Evolutionary conservation across 1,284 basidiomycete genomes (phyloP).

Genomic region (Lignosus rhinocerotis): DNA sequence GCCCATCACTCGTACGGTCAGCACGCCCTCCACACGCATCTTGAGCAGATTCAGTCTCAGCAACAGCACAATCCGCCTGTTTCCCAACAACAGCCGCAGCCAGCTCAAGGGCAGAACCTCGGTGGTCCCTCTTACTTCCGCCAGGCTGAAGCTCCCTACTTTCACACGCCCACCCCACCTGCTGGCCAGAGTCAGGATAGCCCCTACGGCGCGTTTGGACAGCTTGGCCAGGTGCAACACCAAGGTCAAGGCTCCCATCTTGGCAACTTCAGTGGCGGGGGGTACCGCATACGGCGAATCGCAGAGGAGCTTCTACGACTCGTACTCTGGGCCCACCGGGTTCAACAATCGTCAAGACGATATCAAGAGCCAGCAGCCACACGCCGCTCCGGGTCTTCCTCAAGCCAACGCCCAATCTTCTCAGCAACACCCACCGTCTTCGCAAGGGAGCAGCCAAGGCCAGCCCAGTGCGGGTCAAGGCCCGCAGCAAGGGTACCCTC

Average conservation of each 20-base stretch:
- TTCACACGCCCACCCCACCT: slow-evolving; percentile 74
- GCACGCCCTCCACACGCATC: slow-evolving; percentile 60
- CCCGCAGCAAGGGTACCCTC: slow-evolving; percentile 62
- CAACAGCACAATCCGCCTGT: slow-evolving; percentile 36
- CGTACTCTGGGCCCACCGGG: slow-evolving; percentile 53
- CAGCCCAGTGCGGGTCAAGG: slow-evolving; percentile 59
- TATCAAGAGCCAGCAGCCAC: slow-evolving; percentile 61
- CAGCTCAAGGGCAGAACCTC: slow-evolving; percentile 43
- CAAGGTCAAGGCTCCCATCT: slow-evolving; percentile 58
- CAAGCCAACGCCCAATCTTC: slow-evolving; percentile 51
- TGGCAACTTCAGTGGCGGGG: slow-evolving; percentile 55
- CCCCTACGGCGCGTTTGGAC: slow-evolving; percentile 67
- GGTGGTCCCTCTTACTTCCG: slow-evolving; percentile 58
- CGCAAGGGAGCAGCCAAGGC: slow-evolving; percentile 46
- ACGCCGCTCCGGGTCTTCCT: slow-evolving; percentile 49
- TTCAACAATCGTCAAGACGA: slow-evolving; percentile 74
- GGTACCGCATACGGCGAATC: slow-evolving; percentile 67
- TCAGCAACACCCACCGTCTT: slow-evolving; percentile 51
- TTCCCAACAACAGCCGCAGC: slow-evolving; percentile 37
- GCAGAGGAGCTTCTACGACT: slow-evolving; percentile 75
- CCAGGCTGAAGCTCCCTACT: slow-evolving; percentile 67
- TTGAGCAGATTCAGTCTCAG: slow-evolving; percentile 53
- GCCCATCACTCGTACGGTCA: slow-evolving; percentile 60
- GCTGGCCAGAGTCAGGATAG: slow-evolving; percentile 63
- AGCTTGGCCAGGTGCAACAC: slow-evolving; percentile 51